Conservation (phyloP, 1,284 basidiomycete genomes). For the Ceratobasidium sp. region DNA sequence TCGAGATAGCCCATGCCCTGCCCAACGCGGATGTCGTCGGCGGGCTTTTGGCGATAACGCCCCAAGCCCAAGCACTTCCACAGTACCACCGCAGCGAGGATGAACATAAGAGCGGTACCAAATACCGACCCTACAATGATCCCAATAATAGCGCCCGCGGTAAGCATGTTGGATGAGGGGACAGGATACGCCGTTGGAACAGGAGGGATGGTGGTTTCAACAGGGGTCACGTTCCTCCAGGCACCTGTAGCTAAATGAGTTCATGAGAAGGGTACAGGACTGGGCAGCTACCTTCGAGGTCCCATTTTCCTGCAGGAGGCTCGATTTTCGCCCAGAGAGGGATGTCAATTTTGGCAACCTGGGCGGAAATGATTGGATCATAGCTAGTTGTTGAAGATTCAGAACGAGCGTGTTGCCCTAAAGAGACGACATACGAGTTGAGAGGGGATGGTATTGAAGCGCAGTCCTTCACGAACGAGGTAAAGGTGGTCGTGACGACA, state of each 20-base stretch:
- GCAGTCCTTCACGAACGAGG: constrained; percentile 36
- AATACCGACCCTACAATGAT: constrained; percentile 41
- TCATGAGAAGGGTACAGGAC: neutral
- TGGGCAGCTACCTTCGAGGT: constrained; percentile 5
- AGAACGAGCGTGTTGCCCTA: neutral
- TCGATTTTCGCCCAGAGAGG: constrained; percentile 29
- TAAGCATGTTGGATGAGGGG: neutral
- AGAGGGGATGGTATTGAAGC: constrained; percentile 8
- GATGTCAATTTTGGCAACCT: constrained; percentile 9
- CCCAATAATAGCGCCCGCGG: constrained; percentile 20
- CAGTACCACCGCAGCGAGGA: constrained; percentile 15
- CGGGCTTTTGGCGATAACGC: neutral
- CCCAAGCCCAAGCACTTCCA: constrained; percentile 20
- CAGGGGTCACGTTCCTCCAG: constrained; percentile 24
- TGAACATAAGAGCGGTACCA: constrained; percentile 36
- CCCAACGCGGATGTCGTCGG: constrained; percentile 21
- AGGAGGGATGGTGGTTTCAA: neutral
- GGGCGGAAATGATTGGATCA: constrained; percentile 18
- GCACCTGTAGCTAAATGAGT: constrained; percentile 1
- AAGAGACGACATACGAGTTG: constrained; percentile 2
- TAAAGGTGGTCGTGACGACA: constrained; percentile 34
- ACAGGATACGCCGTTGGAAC: constrained; percentile 15
- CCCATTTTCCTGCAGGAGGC: constrained; percentile 33
- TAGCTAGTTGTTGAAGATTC: neutral
- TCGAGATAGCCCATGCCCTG: constrained; percentile 32